A percentile compares a stretch with the other conserved stretches of the same genome.
These are phyloP conservation scores for Globisporangium echinulatum DNA, from an alignment of 352 stramenopile genomes.

Conservation along the genomic window DNA sequence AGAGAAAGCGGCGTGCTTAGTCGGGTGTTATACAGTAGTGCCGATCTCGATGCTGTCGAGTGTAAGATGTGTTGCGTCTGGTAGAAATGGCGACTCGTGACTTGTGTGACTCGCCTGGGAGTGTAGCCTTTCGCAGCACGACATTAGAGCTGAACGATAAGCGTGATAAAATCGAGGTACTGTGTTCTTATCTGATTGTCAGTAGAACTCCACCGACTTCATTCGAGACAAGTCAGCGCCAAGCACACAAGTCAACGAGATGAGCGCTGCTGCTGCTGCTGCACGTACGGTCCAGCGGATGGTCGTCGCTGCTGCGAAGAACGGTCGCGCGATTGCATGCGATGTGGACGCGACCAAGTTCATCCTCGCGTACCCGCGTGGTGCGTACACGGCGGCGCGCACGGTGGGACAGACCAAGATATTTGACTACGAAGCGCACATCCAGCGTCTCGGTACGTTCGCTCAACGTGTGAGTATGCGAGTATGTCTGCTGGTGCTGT, in stretches of 20 bases:
- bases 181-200: no score
- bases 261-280: neutral
- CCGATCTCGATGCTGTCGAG: no score
- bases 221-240: neutral
- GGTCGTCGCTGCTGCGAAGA: slow-evolving; percentile 58
- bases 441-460: slow-evolving; percentile 59
- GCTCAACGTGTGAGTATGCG: neutral
- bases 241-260: neutral
- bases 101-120: no score
- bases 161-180: no score
- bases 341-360: slow-evolving; percentile 60
- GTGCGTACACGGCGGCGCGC: slow-evolving; percentile 65
- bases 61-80: no score
- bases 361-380: slow-evolving; percentile 50
- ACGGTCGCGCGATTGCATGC: slow-evolving; percentile 58
- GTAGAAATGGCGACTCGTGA: no score
- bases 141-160: no score
- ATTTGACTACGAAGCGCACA: slow-evolving; percentile 77
- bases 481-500: neutral
- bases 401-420: slow-evolving; percentile 69
- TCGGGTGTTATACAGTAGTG: no score
- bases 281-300: slow-evolving; percentile 13
- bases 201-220: no score
- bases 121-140: no score
- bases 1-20: no score